Evolutionary conservation across 768 basidiomycete species (phyloP).

Genomic region (Dioszegia crocea): DNA sequence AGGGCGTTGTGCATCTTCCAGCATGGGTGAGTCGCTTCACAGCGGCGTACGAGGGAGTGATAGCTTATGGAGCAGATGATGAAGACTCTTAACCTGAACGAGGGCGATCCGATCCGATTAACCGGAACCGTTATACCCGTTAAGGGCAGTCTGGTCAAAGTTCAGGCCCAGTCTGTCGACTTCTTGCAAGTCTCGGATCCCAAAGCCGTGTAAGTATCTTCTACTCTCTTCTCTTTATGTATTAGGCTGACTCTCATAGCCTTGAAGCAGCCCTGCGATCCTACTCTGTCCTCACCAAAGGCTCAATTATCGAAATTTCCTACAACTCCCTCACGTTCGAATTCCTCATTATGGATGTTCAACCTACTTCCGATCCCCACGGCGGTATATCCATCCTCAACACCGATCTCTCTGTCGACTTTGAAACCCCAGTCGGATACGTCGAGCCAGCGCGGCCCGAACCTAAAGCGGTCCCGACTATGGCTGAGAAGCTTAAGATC

Average conservation of each 20-base stretch:
- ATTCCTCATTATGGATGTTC: constrained; percentile 82
- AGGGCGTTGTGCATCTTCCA: constrained; percentile 89
- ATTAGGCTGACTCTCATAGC: constrained; percentile 51
- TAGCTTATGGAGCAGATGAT: constrained; percentile 64
- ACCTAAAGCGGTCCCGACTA: constrained; percentile 74
- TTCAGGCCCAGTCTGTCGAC: constrained; percentile 90
- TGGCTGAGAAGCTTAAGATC: constrained; percentile 96
- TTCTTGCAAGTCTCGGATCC: constrained; percentile 97
- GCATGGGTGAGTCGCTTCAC: constrained; percentile 62
- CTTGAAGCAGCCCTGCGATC: constrained; percentile 92
- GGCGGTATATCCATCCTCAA: constrained; percentile 87
- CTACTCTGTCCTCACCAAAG: constrained; percentile 85
- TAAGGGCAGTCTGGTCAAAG: constrained; percentile 93
- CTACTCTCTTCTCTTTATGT: background rate
- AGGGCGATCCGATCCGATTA: constrained; percentile 92
- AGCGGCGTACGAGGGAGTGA: background rate
- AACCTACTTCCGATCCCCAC: constrained; percentile 58
- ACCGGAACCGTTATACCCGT: constrained; percentile 74
- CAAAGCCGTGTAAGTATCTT: constrained; percentile 77
- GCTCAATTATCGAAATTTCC: constrained; percentile 96
- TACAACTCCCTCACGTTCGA: constrained; percentile 96
- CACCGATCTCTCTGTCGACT: constrained; percentile 97
- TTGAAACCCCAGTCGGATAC: constrained; percentile 77
- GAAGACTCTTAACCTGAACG: constrained; percentile 85
- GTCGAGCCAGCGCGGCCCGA: constrained; percentile 87